Conservation (phyloP, 2,329 filamentous ascomycete genomes). For the Elsinoe batatas region DNA sequence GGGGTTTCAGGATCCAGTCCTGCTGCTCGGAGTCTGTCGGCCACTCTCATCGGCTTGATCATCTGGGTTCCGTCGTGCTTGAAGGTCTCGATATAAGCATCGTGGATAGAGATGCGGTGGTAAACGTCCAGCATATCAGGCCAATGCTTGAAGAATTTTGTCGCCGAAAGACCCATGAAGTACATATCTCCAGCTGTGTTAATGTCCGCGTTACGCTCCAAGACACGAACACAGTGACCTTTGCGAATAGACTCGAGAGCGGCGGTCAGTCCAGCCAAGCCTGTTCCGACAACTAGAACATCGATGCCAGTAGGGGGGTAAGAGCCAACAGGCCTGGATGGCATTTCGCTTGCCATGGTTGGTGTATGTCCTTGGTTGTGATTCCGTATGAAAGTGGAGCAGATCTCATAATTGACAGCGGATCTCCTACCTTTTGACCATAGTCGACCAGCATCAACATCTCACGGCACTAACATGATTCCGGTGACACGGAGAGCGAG, state of each 20-base stretch:
- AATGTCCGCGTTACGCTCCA: constrained; percentile 34
- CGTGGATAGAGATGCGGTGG: constrained; percentile 42
- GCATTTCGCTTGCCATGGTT: constrained; percentile 17
- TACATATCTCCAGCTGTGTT: constrained; percentile 51
- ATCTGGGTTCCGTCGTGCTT: constrained; percentile 44
- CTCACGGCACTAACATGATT: neutral
- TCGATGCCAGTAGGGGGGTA: constrained; percentile 30
- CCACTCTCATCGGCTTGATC: constrained; percentile 39
- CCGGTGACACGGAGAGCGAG: neutral
- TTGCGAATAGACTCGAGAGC: constrained; percentile 26
- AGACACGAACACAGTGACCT: constrained; percentile 24
- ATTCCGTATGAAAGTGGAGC: neutral
- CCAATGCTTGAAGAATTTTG: constrained; percentile 47
- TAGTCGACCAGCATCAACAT: neutral
- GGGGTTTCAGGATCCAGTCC: constrained; percentile 40
- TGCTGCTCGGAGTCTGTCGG: constrained; percentile 39
- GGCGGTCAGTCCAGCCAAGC: constrained; percentile 24
- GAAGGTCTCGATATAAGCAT: constrained; percentile 47
- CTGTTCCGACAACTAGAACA: constrained; percentile 25
- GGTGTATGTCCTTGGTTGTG: neutral
- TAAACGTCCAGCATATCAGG: constrained; percentile 44
- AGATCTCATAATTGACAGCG: neutral
- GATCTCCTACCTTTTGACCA: constrained; percentile 6
- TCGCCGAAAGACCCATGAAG: constrained; percentile 49
- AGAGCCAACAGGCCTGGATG: constrained; percentile 40